phyloP scores from a whole-genome alignment of 1,284 basidiomycete genomes.

The Veloboletus limbatus region DNA sequence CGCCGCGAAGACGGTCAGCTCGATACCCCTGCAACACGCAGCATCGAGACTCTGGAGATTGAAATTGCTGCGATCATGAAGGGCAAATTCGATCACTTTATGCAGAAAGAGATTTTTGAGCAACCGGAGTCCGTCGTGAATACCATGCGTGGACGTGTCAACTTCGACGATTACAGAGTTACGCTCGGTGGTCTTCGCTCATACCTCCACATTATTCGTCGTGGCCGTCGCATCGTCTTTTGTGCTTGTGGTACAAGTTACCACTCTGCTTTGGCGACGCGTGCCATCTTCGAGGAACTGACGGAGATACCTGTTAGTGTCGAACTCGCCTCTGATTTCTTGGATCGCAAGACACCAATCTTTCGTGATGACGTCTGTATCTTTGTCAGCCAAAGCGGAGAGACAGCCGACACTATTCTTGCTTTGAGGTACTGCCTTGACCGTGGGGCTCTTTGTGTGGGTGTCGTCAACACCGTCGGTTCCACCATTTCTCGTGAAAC shows the following conservation, averaged over 20 bases:
- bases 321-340: conserved; percentile 97
- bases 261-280: conserved; percentile 97
- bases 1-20: conserved; percentile 74
- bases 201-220: conserved; percentile 94
- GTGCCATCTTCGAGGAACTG: conserved; percentile 97
- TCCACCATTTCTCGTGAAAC: conserved; percentile 98
- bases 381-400: conserved; percentile 97
- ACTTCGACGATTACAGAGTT: conserved; percentile 92
- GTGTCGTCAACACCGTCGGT: conserved; percentile 98
- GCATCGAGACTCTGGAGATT: conserved; percentile 98
- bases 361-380: conserved; percentile 99
- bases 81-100: conserved; percentile 99
- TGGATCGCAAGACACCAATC: conserved; percentile 98
- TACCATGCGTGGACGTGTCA: conserved; percentile 99
- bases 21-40: conserved; percentile 76
- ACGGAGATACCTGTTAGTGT: conserved; percentile 98
- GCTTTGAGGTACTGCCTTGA: conserved; percentile 96
- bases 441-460: conserved; percentile 92
- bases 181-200: conserved; percentile 95
- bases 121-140: conserved; percentile 99
- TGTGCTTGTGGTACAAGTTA: conserved; percentile 98
- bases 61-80: conserved; percentile 99
- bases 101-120: conserved; percentile 99
- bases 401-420: conserved; percentile 98
- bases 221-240: conserved; percentile 94